Evolutionary conservation across 2,329 filamentous ascomycete genomes (phyloP).

Genomic region (Pseudogymnoascus sp.): DNA sequence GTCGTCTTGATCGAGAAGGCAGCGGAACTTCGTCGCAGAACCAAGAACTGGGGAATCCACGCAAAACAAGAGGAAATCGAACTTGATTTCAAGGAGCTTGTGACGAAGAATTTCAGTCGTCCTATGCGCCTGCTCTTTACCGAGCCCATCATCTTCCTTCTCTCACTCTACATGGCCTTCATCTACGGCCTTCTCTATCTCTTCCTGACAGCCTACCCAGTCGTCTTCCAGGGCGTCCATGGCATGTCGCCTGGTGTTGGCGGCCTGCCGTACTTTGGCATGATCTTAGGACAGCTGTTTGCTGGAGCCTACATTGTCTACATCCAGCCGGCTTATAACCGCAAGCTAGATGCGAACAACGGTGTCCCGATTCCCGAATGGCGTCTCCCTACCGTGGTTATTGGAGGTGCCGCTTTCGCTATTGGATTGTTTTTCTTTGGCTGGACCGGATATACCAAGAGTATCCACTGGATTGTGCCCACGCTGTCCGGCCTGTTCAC

Average conservation of each 20-base stretch:
- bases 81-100: constrained; percentile 56
- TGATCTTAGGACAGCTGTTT: constrained; percentile 67
- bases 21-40: constrained; percentile 54
- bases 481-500: constrained; percentile 56
- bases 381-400: constrained; percentile 58
- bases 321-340: constrained; percentile 60
- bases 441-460: constrained; percentile 56
- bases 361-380: constrained; percentile 60
- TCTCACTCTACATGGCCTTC: constrained; percentile 69
- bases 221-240: constrained; percentile 71
- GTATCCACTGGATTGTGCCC: constrained; percentile 60
- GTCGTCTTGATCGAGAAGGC: constrained; percentile 58
- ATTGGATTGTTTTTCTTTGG: constrained; percentile 71
- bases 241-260: constrained; percentile 62
- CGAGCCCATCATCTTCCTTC: constrained; percentile 62
- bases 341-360: constrained; percentile 62
- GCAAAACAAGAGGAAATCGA: constrained; percentile 68
- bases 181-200: constrained; percentile 76
- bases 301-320: constrained; percentile 59
- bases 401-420: constrained; percentile 54
- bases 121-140: constrained; percentile 47
- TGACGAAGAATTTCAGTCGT: constrained; percentile 47
- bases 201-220: constrained; percentile 77
- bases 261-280: constrained; percentile 79
- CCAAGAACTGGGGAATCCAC: constrained; percentile 65